Base-by-base conservation (phyloP, 768 basidiomycete genomes). In the Amanita molliuscula region DNA sequence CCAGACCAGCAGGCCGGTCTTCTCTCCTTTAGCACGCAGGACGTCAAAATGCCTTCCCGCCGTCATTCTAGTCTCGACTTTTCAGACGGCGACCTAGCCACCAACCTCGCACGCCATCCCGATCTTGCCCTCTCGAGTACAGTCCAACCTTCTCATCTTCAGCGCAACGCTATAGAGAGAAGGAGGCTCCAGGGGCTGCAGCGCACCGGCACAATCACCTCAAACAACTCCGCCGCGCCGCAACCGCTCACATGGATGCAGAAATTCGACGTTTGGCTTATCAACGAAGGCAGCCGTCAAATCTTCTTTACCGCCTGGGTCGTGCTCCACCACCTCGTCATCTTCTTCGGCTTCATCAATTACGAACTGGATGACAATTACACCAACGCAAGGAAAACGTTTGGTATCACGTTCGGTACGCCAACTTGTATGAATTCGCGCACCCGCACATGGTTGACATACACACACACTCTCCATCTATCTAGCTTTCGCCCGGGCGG, bases 81-180 rank as follows among this genome's bases (percentile, higher is more conserved):
- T 61, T 77, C 78, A 28, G 84, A 86, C 62, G 71, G 65, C 52
- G 56, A 52, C 25, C 58, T 61, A 13, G 62, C 62, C 29, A 59
- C 60, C 53, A 66, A 72, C 47, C 59, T 77, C 20, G 76, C 78
- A 47, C 72, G 78, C 56, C 74, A 81, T 58, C 81, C 79, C 7
- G 67, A 78, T 57, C 59, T 77, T 40, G 46, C 59, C 20, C 59
- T 62, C 48, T 60, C 63, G 48, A 61, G 60, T 15, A 54, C 62
- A 26, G 59, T 60, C 16, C 61, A 65, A 26, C 68, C 75, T 4
- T 61, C 62, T 26, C 73, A 84, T 59, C 75, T 95, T 18, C 81
- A 82, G 62, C 78, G 91, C 57, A 95, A 95, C 69, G 89, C 84
- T 71, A 78, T 85, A 0, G 94, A 96, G 71, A 78, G 88, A 54